Percentiles rank a stretch among this genome's conserved stretches.
These are phyloP conservation scores for Calonectria hawksworthii DNA, from an alignment of 2,329 filamentous ascomycete species.

Conservation along the genomic window DNA sequence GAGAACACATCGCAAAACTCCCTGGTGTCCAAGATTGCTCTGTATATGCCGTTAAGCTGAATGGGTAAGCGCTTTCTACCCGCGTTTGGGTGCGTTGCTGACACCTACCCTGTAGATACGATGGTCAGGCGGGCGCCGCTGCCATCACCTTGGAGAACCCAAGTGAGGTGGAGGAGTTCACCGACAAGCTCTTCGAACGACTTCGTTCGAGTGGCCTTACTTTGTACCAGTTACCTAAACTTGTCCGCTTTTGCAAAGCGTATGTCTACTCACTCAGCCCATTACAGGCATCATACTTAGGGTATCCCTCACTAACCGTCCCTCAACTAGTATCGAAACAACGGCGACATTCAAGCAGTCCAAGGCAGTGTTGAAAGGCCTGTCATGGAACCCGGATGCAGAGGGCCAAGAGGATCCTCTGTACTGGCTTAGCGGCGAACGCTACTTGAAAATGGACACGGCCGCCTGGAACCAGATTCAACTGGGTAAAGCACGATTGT, in stretches of 20 bases:
- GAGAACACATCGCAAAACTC: not conserved
- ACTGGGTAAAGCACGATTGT: not conserved
- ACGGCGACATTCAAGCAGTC: not conserved
- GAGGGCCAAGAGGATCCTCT: not conserved
- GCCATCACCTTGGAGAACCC: not conserved
- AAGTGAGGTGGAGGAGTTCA: not conserved
- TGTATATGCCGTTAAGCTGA: not conserved
- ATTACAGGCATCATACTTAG: not conserved
- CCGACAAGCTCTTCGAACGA: not conserved
- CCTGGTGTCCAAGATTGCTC: not conserved
- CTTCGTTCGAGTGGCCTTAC: not conserved
- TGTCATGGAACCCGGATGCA: not conserved
- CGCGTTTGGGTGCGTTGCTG: not conserved
- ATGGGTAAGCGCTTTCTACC: not conserved
- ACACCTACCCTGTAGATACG: not conserved
- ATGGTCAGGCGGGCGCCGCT: not conserved
- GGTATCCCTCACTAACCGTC: not conserved
- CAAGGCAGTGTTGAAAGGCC: not conserved
- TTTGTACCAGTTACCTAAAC: not conserved
- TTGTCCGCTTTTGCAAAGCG: not conserved
- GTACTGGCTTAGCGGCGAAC: not conserved
- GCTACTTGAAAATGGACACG: not conserved
- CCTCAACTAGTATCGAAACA: not conserved
- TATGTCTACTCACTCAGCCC: not conserved
- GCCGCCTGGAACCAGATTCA: not conserved